Evolutionary conservation across 2,329 filamentous ascomycete species (phyloP), one percentile per base, ranked within the genome.

Genomic region (Fusarium sp.): DNA sequence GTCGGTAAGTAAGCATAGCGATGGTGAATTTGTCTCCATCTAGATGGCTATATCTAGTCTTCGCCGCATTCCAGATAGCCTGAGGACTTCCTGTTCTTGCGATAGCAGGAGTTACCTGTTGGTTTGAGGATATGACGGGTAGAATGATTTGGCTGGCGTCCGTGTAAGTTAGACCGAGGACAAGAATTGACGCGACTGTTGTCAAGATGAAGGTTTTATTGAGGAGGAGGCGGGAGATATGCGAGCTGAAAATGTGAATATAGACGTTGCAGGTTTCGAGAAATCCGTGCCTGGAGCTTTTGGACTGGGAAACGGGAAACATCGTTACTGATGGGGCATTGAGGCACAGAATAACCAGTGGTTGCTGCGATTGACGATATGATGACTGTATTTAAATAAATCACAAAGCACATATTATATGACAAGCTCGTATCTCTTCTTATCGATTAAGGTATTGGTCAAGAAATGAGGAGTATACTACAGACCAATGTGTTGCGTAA

Each of bases 391-490:
- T 26, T 12, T 45, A 8, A 45, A 9, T 45, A 45, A 26, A 26
- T 8, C 17, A 5, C 11, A 26, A 26, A 26, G 24, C 11, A 26
- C 11, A 18, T 20, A 5, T 45, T 13, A 9, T 13, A 17, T 45
- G 5, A 9, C n/a, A 26, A n/a, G 13, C 33, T 33, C 33, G 6
- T 33, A 20, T 26, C 11, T 45, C 24, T 13, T 6, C 17, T 26
- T 13, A 26, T 13, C 18, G 12, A 8, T 5, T 8, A 0, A 10
- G 9, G 12, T 26, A 26, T 18, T 1, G 1, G 17, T 18, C 18
- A 18, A 26, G n/a, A 26, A 18, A 45, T 3, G 4, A 45, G 7
- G 42, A 45, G n/a, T 26, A 18, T 5, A 45, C 15, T 13, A 18
- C 42, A 18, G 5, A 13, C 17, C 7, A 26, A 13, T 26, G 42